A percentile compares a stretch with the other conserved stretches of the same genome.
These are phyloP conservation scores for Hymenoscyphus fraxineus DNA, from an alignment of 2,329 filamentous ascomycete species.

Conservation along the genomic window DNA sequence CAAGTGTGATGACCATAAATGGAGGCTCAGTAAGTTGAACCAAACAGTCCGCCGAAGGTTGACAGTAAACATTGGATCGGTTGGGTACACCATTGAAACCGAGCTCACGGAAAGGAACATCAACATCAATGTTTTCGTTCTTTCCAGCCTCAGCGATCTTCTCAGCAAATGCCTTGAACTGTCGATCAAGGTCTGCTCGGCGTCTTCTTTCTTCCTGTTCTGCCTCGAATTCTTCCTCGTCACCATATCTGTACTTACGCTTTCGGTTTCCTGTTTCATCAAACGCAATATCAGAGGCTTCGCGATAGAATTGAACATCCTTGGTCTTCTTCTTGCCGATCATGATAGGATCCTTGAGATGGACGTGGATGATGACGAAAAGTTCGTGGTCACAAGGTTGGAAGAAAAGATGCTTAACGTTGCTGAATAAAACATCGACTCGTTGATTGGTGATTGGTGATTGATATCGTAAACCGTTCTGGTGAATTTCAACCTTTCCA, in stretches of 20 bases:
- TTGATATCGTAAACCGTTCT: constrained; percentile 96
- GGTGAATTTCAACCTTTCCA: constrained; percentile 94
- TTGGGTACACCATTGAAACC: constrained; percentile 96
- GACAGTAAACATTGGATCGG: constrained; percentile 90
- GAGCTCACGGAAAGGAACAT: constrained; percentile 94
- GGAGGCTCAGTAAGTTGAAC: constrained; percentile 96
- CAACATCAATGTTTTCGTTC: constrained; percentile 85
- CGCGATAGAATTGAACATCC: constrained; percentile 96
- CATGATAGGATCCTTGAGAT: constrained; percentile 96
- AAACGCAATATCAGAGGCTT: constrained; percentile 97
- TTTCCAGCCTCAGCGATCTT: constrained; percentile 96
- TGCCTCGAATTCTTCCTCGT: constrained; percentile 97
- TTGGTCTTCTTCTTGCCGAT: constrained; percentile 98
- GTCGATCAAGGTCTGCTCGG: constrained; percentile 84
- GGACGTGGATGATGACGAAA: constrained; percentile 96
- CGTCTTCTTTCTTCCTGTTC: constrained; percentile 95
- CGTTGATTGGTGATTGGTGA: constrained; percentile 74
- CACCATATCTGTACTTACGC: constrained; percentile 94
- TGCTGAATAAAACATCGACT: constrained; percentile 94
- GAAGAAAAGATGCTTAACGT: constrained; percentile 98
- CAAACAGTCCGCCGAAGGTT: constrained; percentile 93
- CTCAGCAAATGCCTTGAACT: constrained; percentile 94
- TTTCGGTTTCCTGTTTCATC: constrained; percentile 98
- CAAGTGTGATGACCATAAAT: constrained; percentile 91
- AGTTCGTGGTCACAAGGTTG: constrained; percentile 94